Evolutionary conservation across 2,329 filamentous ascomycete genomes (phyloP).

Genomic region (Hirsutella minnesotensis): DNA sequence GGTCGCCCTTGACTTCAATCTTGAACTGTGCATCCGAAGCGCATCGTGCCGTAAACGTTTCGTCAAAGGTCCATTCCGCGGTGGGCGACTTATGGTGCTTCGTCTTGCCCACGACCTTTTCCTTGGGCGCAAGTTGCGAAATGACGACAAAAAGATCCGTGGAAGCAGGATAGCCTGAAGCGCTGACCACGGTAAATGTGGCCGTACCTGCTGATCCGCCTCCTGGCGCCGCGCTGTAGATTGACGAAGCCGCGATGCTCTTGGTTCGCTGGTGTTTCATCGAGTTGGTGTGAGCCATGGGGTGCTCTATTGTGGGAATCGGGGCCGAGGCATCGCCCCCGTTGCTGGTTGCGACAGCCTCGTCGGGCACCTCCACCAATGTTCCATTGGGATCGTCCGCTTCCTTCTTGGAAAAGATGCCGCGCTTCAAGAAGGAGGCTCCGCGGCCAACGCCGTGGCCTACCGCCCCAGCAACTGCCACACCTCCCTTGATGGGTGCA

Average conservation of each 20-base stretch:
- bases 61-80: slow-evolving; percentile 59
- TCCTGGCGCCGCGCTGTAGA: slow-evolving; percentile 49
- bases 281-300: slow-evolving; percentile 15
- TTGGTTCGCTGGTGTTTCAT: slow-evolving; percentile 37
- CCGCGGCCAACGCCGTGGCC: slow-evolving; percentile 78
- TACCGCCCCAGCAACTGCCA: slow-evolving; percentile 58
- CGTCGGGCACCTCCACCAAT: slow-evolving; percentile 26
- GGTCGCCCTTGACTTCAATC: slow-evolving; percentile 73
- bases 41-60: slow-evolving; percentile 68
- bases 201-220: slow-evolving; percentile 61
- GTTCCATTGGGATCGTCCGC: slow-evolving; percentile 41
- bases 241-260: slow-evolving; percentile 54
- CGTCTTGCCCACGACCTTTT: slow-evolving; percentile 80
- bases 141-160: slow-evolving; percentile 71
- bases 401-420: slow-evolving; percentile 62
- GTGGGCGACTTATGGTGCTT: slow-evolving; percentile 69
- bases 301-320: slow-evolving; percentile 9
- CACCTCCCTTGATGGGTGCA: slow-evolving; percentile 87
- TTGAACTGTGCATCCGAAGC: slow-evolving; percentile 78
- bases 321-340: slow-evolving; percentile 22
- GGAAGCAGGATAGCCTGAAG: slow-evolving; percentile 62
- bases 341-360: slow-evolving; percentile 20
- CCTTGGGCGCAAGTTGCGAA: slow-evolving; percentile 54
- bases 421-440: slow-evolving; percentile 79
- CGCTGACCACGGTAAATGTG: slow-evolving; percentile 67